Percentiles rank a stretch among this genome's conserved stretches.
These are phyloP conservation scores for Rhododendron simsii DNA, from an alignment of 148 eudicot genomes.

Conservation along the genomic window DNA sequence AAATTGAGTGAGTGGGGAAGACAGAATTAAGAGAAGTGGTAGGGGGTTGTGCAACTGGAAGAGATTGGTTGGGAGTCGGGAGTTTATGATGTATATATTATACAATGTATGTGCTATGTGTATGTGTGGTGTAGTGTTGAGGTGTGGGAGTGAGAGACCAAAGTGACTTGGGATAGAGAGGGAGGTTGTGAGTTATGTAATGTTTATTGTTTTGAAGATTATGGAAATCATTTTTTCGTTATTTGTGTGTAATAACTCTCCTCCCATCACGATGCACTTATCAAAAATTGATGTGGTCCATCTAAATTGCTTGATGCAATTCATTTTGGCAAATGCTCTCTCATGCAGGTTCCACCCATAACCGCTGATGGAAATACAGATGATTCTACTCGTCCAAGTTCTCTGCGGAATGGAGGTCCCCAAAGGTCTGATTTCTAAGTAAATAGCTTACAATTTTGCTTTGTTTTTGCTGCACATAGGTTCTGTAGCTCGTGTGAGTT, in stretches of 20 bases:
- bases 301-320: not conserved
- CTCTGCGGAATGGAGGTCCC: slow-evolving; percentile 27
- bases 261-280: not conserved
- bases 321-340: slow-evolving; percentile 2
- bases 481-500: not conserved
- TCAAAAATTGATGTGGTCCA: not conserved
- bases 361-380: slow-evolving; percentile 38
- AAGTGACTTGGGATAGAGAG: not conserved
- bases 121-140: not conserved
- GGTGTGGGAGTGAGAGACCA: not conserved
- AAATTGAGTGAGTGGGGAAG: not conserved
- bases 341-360: slow-evolving; percentile 55
- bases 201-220: not conserved
- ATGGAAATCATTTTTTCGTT: not conserved
- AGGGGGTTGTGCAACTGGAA: not conserved
- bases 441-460: not conserved
- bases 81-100: not conserved
- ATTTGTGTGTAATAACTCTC: not conserved
- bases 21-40: not conserved
- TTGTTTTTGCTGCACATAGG: not conserved
- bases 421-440: slow-evolving; percentile 42
- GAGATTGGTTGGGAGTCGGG: not conserved
- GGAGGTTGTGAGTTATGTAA: not conserved
- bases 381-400: slow-evolving; percentile 34
- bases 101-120: not conserved